phyloP scores from a whole-genome alignment of 441 rosid species.

The Arabidopsis hybrid region DNA sequence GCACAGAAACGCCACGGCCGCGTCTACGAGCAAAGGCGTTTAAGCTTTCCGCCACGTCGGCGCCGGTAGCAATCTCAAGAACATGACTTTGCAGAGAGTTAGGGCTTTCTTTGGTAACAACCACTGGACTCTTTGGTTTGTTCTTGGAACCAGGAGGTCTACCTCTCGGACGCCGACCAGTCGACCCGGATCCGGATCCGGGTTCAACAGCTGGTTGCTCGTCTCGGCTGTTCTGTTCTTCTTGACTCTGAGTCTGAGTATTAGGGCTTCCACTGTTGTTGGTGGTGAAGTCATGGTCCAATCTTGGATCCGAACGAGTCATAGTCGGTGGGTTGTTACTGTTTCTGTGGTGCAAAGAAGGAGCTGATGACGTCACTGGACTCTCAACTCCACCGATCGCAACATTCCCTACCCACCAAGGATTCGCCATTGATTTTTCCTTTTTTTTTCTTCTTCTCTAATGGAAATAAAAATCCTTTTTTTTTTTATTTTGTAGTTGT shows the following conservation, averaged over 20 bases:
- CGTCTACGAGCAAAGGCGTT: constrained; percentile 71
- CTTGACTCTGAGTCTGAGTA: constrained; percentile 51
- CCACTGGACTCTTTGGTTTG: constrained; percentile 74
- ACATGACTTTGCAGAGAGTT: constrained; percentile 88
- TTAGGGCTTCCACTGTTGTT: constrained; percentile 44
- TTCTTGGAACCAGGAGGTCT: constrained; percentile 92
- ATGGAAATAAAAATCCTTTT: constrained; percentile 7
- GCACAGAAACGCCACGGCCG: constrained; percentile 77
- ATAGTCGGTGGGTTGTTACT: constrained; percentile 44
- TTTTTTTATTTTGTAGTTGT: not conserved
- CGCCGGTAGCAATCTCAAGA: constrained; percentile 78
- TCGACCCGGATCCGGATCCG: constrained; percentile 52
- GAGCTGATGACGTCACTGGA: constrained; percentile 51
- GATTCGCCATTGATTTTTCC: constrained; percentile 65
- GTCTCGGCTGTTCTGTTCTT: constrained; percentile 59
- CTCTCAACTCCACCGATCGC: constrained; percentile 72
- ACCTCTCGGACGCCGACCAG: constrained; percentile 80
- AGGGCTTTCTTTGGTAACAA: constrained; percentile 88
- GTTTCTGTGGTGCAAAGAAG: constrained; percentile 56
- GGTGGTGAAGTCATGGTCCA: constrained; percentile 62
- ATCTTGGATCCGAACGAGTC: constrained; percentile 52
- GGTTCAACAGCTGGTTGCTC: constrained; percentile 50
- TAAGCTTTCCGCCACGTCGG: constrained; percentile 71
- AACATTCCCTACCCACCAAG: constrained; percentile 89
- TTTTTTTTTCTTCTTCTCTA: not conserved